Base-by-base conservation (phyloP, 495 filamentous ascomycete species). In the Immersiella caudata region DNA sequence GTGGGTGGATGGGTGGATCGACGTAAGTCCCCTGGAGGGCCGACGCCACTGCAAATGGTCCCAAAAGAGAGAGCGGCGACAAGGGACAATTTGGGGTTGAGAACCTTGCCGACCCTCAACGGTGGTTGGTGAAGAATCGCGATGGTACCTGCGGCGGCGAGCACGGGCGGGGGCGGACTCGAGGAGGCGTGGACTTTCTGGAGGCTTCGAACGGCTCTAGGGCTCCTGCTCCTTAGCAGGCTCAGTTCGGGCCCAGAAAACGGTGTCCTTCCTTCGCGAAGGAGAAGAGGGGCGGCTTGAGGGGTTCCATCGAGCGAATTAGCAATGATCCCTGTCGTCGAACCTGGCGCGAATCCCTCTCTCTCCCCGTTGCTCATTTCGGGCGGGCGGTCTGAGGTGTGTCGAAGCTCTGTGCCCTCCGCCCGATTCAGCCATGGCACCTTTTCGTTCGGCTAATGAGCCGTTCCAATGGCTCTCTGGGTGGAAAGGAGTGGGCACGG, bases 291-390 rank as follows among this genome's bases (percentile, higher is more conserved):
- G 26, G 57, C 16, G 27, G 51, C 18, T 22, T 22, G 52, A 55
- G 52, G 51, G 18, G 21, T 33, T 33, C 40, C 40, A 27, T 20
- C 51, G 50, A 57, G 20, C 22, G 18, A 25, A 9, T 35, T 49
- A 26, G 35, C 55, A 49, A 24, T 16, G 16, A 67, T 55, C 59
- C 65, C 65, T 67, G 65, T 62, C 59, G n/a, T 56, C 56, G 27
- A 62, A 46, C 58, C 55, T 33, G 14, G 57, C 36, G 60, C 24
- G 36, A n/a, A 65, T 55, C 18, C 16, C 55, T 51, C 63, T 65
- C 57, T 59, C 7, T 27, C n/a, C n/a, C n/a, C 20, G 22, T 51
- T 26, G 62, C 62, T 64, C 62, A 64, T 64, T 64, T 64, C 62
- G 50, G 62, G 40, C 25, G 49, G 49, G 22, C 49, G 22, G 20